Conservation (phyloP, 2,329 filamentous ascomycete genomes). For the Trichoderma sp. region DNA sequence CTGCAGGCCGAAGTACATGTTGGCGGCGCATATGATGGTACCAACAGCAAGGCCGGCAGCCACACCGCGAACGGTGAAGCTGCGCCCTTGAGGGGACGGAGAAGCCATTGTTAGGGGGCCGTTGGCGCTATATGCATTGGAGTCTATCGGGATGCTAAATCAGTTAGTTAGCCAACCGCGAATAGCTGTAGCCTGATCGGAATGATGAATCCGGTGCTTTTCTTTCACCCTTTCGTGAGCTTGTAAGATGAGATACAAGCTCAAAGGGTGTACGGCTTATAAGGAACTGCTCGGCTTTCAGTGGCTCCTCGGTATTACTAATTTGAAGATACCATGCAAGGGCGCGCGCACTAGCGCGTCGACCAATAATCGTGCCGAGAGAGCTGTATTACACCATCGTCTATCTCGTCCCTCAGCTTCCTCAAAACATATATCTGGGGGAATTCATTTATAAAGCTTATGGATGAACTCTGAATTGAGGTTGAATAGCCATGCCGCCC, state of each 20-base stretch:
- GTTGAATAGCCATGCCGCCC: background rate
- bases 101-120: constrained; percentile 23
- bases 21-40: constrained; percentile 89
- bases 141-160: background rate
- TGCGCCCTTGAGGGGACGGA: constrained; percentile 46
- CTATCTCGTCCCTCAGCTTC: background rate
- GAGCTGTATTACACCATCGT: background rate
- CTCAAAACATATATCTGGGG: background rate
- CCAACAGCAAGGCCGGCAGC: constrained; percentile 79
- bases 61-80: constrained; percentile 83
- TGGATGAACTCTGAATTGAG: background rate
- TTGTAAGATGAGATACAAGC: background rate
- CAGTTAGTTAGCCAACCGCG: background rate
- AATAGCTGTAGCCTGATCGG: background rate
- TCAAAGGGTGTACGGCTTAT: background rate
- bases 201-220: background rate
- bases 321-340: background rate
- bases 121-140: background rate
- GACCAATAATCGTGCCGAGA: background rate
- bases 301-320: background rate
- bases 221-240: background rate
- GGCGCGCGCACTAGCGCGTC: background rate
- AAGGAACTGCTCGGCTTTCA: background rate
- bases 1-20: constrained; percentile 98
- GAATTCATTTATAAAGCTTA: background rate